Base-by-base conservation (phyloP, 768 basidiomycete species). In the Boletus huronensis region DNA sequence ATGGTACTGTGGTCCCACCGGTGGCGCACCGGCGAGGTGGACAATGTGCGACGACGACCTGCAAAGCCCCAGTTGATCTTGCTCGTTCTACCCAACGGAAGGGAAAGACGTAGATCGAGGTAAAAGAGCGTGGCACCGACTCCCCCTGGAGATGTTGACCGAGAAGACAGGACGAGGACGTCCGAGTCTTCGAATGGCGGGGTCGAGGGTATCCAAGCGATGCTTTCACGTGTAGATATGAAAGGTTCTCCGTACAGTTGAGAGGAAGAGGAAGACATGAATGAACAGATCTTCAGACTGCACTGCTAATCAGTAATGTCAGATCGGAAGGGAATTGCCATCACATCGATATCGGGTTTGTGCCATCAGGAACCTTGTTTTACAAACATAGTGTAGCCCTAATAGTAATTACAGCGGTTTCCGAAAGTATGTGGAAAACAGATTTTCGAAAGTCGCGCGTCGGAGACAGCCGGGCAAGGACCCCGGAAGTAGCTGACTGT, bases 151-250 rank as follows among this genome's bases (percentile, higher is more conserved):
- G 61, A 61, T 6, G 67, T 64, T 6, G 62, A 57, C 8, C 65
- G 65, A 28, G 65, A 67, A 13, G 59, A 69, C n/a, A 66, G 52
- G 29, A 69, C 65, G 25, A 69, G 61, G 23, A 69, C 67, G 23
- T 61, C 58, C 3, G 61, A 66, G 43, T 66, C 65, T 50, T 69
- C 67, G 44, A 49, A 69, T 29, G 54, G 26, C 13, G 55, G 54
- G 11, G 49, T 38, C 10, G 48, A 60, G 11, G 58, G 53, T 39
- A 58, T 45, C 64, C 64, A 67, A 25, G 65, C 55, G 21, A 67
- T 67, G 42, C 49, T 67, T 32, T 67, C 40, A 23, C 67, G 65
- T 1, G 14, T 41, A 6, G 59, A 61, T 40, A 67, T 43, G 40
- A 58, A 66, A 0, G 67, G 64, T 19, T 60, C 35, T 23, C 58